phyloP scores from a whole-genome alignment of 768 basidiomycete species.

The Lentinula edodes region DNA sequence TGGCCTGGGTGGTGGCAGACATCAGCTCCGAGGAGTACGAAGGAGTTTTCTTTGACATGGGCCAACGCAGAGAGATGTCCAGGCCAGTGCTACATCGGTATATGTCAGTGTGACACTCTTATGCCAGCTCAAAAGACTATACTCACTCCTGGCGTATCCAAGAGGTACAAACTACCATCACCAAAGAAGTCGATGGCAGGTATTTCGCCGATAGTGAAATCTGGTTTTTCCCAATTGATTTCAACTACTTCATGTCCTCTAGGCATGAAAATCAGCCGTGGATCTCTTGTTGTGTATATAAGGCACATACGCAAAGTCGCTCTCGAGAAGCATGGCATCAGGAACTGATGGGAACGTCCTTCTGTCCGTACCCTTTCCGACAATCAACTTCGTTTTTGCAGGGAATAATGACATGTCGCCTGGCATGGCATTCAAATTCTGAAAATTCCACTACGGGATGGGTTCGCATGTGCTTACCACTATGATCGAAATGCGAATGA shows the following conservation, averaged over 20 bases:
- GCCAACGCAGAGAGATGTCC: conserved; percentile 17
- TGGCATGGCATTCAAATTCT: background rate
- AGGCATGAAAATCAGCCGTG: background rate
- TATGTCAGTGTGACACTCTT: background rate
- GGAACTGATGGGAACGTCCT: conserved; percentile 5
- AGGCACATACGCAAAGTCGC: conserved; percentile 12
- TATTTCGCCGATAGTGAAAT: conserved; percentile 14
- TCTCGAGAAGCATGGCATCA: conserved; percentile 10
- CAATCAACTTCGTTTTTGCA: conserved; percentile 11
- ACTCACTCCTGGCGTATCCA: conserved; percentile 16
- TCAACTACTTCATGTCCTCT: conserved; percentile 14
- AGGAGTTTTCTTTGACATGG: conserved; percentile 14
- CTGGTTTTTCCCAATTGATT: conserved; percentile 7
- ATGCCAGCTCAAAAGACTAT: background rate
- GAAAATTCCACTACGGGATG: too few species aligned
- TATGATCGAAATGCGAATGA: conserved; percentile 17
- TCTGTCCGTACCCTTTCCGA: conserved; percentile 9
- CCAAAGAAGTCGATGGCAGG: conserved; percentile 16
- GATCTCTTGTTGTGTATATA: background rate
- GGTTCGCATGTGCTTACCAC: conserved; percentile 4
- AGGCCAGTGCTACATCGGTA: conserved; percentile 8
- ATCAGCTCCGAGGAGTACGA: conserved; percentile 17
- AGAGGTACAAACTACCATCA: conserved; percentile 18
- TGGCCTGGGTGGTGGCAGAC: conserved; percentile 15
- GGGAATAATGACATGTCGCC: conserved; percentile 18